phyloP scores from a whole-genome alignment of 2,329 filamentous ascomycete genomes.

The Bimuria novae-zelandiae region DNA sequence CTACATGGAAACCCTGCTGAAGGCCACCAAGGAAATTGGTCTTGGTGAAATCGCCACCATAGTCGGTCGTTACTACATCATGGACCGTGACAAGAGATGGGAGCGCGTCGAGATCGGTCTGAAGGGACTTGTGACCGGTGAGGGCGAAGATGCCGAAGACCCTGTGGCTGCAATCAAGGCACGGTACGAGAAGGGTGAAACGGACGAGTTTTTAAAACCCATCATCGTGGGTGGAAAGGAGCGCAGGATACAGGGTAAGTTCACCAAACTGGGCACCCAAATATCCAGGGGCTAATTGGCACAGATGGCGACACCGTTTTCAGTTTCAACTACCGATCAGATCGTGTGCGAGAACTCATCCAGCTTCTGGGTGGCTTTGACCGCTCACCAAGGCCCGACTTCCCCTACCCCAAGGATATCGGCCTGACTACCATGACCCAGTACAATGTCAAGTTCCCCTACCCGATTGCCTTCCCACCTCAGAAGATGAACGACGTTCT shows the following conservation, averaged over 20 bases:
- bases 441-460: conserved; percentile 95
- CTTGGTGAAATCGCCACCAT: conserved; percentile 87
- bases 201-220: conserved; percentile 96
- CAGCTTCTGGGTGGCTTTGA: conserved; percentile 92
- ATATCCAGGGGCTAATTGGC: conserved; percentile 34
- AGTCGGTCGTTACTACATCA: conserved; percentile 95
- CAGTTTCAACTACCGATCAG: conserved; percentile 99
- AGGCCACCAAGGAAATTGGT: conserved; percentile 81
- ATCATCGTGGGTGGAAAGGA: conserved; percentile 92
- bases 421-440: conserved; percentile 94
- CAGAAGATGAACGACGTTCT: conserved; percentile 98
- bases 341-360: conserved; percentile 94
- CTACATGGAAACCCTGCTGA: conserved; percentile 85
- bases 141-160: conserved; percentile 84
- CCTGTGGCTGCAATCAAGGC: conserved; percentile 85
- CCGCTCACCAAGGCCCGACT: conserved; percentile 86
- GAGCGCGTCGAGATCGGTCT: conserved; percentile 89
- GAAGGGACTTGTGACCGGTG: conserved; percentile 81
- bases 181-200: conserved; percentile 85
- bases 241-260: conserved; percentile 77
- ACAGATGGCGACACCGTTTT: conserved; percentile 90
- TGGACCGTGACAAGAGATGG: conserved; percentile 99
- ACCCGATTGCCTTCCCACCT: conserved; percentile 88
- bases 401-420: conserved; percentile 89
- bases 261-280: conserved; percentile 26